A percentile compares a stretch with the other conserved stretches of the same genome.
Conservation (phyloP, 257 asterid genomes). For the Penstemon newberryi region DNA sequence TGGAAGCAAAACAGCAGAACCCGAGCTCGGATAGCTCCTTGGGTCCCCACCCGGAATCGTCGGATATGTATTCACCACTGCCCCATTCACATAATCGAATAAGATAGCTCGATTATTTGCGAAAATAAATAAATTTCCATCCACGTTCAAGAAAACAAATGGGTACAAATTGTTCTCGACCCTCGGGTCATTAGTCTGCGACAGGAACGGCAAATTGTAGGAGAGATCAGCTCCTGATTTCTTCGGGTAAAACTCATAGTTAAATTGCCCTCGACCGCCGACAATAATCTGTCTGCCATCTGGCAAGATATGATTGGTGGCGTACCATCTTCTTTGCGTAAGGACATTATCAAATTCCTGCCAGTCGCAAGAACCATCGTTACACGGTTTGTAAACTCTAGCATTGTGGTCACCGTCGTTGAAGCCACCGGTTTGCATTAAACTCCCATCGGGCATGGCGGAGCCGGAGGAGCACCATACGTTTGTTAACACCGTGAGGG, state of each 20-base stretch:
- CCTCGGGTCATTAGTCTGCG: conserved; percentile 33
- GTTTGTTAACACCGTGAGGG: conserved; percentile 28
- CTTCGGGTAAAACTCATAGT: conserved; percentile 47
- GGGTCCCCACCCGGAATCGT: conserved; percentile 42
- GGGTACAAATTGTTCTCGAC: conserved; percentile 49
- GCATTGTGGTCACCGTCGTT: conserved; percentile 34
- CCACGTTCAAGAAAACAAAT: conserved; percentile 40
- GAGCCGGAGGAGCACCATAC: conserved; percentile 40
- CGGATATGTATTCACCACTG: conserved; percentile 37
- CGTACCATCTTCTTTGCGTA: conserved; percentile 40
- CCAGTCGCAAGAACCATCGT: conserved; percentile 36
- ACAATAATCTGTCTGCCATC: conserved; percentile 36
- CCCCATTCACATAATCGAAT: conserved; percentile 28
- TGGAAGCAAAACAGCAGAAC: conserved; percentile 50
- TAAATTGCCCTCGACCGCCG: conserved; percentile 46
- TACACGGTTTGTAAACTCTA: conserved; percentile 36
- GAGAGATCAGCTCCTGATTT: not conserved
- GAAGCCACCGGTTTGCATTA: conserved; percentile 45
- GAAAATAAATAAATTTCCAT: conserved; percentile 45
- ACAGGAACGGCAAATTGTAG: conserved; percentile 34
- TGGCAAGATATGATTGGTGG: conserved; percentile 34
- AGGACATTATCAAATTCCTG: conserved; percentile 15
- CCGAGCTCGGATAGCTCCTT: conserved; percentile 48
- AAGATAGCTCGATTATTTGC: conserved; percentile 45
- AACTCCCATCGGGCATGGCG: conserved; percentile 31